Evolutionary conservation across 2,329 filamentous ascomycete genomes (phyloP).

Genomic region (Talaromyces sp.): DNA sequence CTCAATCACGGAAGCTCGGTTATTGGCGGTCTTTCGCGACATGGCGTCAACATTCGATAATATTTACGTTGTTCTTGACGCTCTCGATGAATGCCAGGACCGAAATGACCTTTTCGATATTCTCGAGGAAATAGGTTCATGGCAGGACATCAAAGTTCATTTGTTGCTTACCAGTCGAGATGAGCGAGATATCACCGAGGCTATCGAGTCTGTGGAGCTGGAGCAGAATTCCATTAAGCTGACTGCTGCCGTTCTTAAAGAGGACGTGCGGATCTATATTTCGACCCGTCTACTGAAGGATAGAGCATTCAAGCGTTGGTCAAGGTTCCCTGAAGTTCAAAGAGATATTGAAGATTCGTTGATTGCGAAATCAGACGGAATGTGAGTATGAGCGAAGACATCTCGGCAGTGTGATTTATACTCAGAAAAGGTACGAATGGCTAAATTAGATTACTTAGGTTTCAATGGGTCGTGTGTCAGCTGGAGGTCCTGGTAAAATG

Average conservation of each 20-base stretch:
- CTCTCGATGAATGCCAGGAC: slow-evolving; percentile 17
- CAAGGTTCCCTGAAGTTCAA: slow-evolving; percentile 5
- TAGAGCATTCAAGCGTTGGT: slow-evolving; percentile 14
- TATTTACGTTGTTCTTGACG: slow-evolving; percentile 32
- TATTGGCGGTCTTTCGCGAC: no score
- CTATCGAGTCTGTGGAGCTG: no score
- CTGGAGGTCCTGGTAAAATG: slow-evolving; percentile 8
- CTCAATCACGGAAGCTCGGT: no score
- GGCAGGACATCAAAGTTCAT: background rate
- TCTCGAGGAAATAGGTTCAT: slow-evolving; percentile 10
- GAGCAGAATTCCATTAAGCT: no score
- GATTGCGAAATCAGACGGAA: slow-evolving; percentile 14
- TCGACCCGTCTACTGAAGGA: slow-evolving; percentile 12
- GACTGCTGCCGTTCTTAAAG: slow-evolving; percentile 8
- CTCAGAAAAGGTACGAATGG: no score
- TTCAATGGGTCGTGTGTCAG: slow-evolving; percentile 18
- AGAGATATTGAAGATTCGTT: slow-evolving; percentile 15
- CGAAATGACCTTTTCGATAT: slow-evolving; percentile 6
- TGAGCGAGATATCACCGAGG: no score
- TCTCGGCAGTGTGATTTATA: no score
- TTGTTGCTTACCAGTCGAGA: slow-evolving; percentile 12
- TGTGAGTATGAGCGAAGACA: no score
- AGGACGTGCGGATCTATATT: slow-evolving; percentile 17
- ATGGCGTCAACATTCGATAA: no score
- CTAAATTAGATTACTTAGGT: no score